A percentile compares a stretch with the other conserved stretches of the same genome.
These are phyloP conservation scores for Fusarium poae DNA, from an alignment of 2,329 filamentous ascomycete genomes.

Conservation along the genomic window DNA sequence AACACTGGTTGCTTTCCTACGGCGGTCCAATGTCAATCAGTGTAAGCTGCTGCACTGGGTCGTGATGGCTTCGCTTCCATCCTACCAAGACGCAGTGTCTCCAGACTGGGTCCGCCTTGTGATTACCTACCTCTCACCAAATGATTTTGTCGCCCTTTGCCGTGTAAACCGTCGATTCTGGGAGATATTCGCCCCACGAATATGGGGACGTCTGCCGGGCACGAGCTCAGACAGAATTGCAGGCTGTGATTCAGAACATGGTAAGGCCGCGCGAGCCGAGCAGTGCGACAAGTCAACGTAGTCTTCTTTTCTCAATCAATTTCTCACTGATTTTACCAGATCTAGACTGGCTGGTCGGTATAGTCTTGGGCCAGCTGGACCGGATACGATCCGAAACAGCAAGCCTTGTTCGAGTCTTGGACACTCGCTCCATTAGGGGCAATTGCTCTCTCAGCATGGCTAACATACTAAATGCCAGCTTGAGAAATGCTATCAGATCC, in stretches of 20 bases:
- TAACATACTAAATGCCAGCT: constrained; percentile 53
- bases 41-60: not conserved
- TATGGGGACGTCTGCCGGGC: constrained; percentile 66
- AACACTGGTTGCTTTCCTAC: not conserved
- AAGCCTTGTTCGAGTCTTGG: constrained; percentile 61
- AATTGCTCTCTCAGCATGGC: constrained; percentile 58
- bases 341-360: constrained; percentile 62
- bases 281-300: constrained; percentile 1
- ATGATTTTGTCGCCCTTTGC: constrained; percentile 62
- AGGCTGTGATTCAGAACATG: constrained; percentile 60
- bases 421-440: constrained; percentile 60
- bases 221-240: constrained; percentile 52
- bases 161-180: constrained; percentile 63
- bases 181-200: constrained; percentile 62
- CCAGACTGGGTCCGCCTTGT: constrained; percentile 65
- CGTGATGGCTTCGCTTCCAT: constrained; percentile 59
- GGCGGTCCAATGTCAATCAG: constrained; percentile 1
- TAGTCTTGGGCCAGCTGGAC: constrained; percentile 58
- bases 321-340: constrained; percentile 54
- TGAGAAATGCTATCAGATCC: constrained; percentile 55
- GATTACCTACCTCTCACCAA: constrained; percentile 58
- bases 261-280: constrained; percentile 52
- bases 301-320: not conserved
- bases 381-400: constrained; percentile 56
- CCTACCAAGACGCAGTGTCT: constrained; percentile 64